These are phyloP conservation scores for Nigrospora osmanthi DNA, from an alignment of 2,329 filamentous ascomycete species.

Conservation along the genomic window DNA sequence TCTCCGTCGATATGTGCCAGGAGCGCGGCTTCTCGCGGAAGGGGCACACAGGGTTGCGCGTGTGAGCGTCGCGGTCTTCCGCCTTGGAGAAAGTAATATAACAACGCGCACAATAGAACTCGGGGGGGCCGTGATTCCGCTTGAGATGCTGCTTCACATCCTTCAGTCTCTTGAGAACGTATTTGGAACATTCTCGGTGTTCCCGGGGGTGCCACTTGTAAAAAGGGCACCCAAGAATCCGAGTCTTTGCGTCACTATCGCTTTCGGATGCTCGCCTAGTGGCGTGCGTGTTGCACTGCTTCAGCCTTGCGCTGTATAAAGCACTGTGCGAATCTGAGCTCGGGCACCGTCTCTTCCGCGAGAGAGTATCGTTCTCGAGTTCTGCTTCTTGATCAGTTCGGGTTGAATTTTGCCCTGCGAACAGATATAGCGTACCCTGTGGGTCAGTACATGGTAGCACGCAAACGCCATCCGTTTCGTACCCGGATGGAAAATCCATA, in stretches of 20 bases:
- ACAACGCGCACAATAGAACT: constrained; percentile 12
- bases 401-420: too few species aligned
- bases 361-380: neutral
- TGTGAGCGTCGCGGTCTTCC: constrained; percentile 8
- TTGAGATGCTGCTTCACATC: constrained; percentile 18
- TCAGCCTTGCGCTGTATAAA: neutral
- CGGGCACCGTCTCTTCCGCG: neutral
- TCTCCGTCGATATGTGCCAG: constrained; percentile 10
- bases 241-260: neutral
- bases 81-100: constrained; percentile 7
- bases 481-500: too few species aligned
- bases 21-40: neutral
- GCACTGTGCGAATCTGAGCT: neutral
- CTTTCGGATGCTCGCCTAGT: neutral
- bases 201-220: constrained; percentile 11
- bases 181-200: constrained; percentile 11
- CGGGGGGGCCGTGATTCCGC: constrained; percentile 11
- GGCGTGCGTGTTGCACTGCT: neutral
- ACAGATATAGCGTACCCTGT: too few species aligned
- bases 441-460: too few species aligned
- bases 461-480: too few species aligned
- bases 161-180: constrained; percentile 13
- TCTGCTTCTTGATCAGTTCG: neutral
- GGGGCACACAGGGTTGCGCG: neutral
- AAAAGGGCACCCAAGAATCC: constrained; percentile 11